Evolutionary conservation across 345 rosid species (phyloP), one percentile per base, ranked within the genome.

Genomic region (Lumnitzera racemosa): DNA sequence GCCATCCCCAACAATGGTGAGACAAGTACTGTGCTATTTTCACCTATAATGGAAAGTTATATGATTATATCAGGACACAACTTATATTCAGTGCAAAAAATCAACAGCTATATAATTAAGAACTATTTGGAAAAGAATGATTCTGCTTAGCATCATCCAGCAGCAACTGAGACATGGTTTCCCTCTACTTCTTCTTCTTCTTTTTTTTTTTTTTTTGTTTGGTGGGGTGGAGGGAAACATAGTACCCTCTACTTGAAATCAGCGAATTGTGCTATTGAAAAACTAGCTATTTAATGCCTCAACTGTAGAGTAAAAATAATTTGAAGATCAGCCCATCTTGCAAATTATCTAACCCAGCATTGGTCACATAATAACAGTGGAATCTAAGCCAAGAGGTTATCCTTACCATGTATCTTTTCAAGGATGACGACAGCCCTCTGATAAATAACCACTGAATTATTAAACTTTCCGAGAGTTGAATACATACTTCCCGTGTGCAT

Each of bases 401-500:
- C 12, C 69, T 51, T 62, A 91, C 98, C 96, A 15, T 83, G 75
- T 76, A 23, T 83, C 15, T 59, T 69, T 76, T 82, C 95, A 23
- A 80, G 61, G 68, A 82, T 69, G 51, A 62, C 59, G 57, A 78
- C 72, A 69, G 70, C 91, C 66, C 90, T 80, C 56, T 67, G 72
- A 71, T 91, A 72, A 49, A 63, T 49, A 25, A 68, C 73, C 69
- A 78, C 27, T 59, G 98, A 91, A 49, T 83, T 76, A 70, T 82
- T 86, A n/a, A 70, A 76, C 69, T 72, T 83, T 56, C 85, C 90
- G 75, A 89, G 53, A 27, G 78, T 66, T 49, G 91, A 80, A 80
- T 83, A 81, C 89, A 91, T 85, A 67, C 92, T 82, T 53, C 88
- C 96, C 82, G 79, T 78, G 70, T 91, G 98, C 70, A 77, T 64